Conservation (phyloP, 176 grass and related monocot species). For the Puya raimondii region DNA sequence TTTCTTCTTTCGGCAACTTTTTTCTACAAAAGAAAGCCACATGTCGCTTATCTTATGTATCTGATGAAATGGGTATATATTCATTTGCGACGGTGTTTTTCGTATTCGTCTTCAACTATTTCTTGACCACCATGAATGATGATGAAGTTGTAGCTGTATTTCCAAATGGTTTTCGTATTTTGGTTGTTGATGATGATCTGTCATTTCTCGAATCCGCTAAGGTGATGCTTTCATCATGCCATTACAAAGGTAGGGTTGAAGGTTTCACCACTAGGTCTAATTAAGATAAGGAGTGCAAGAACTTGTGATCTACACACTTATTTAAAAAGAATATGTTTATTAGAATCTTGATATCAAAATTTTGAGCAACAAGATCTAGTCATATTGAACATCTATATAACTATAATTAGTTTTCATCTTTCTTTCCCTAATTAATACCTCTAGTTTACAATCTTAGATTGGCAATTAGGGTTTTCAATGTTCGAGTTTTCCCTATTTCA, state of each 20-base stretch:
- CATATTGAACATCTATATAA: no score
- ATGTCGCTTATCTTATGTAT: no score
- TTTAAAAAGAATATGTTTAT: neutral
- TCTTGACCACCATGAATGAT: neutral
- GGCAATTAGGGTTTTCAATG: no score
- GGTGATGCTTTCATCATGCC: neutral
- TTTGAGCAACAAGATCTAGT: no score
- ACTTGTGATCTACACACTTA: neutral
- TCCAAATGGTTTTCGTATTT: neutral
- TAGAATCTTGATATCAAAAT: no score
- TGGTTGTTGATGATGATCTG: constrained; percentile 1
- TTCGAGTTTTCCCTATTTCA: neutral
- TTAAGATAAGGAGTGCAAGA: neutral
- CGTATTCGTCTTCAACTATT: neutral
- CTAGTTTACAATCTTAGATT: no score
- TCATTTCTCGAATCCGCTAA: neutral
- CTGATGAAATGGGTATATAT: no score
- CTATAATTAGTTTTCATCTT: no score
- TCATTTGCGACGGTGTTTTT: no score
- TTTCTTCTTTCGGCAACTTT: no score
- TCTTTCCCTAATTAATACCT: no score
- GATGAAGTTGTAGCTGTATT: neutral
- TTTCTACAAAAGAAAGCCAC: no score
- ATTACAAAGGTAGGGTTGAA: neutral
- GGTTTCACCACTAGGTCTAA: neutral